A percentile compares a stretch with the other conserved stretches of the same genome.
phyloP scores from a whole-genome alignment of 495 filamentous ascomycete genomes.

The Talaromyces nanjingensis region DNA sequence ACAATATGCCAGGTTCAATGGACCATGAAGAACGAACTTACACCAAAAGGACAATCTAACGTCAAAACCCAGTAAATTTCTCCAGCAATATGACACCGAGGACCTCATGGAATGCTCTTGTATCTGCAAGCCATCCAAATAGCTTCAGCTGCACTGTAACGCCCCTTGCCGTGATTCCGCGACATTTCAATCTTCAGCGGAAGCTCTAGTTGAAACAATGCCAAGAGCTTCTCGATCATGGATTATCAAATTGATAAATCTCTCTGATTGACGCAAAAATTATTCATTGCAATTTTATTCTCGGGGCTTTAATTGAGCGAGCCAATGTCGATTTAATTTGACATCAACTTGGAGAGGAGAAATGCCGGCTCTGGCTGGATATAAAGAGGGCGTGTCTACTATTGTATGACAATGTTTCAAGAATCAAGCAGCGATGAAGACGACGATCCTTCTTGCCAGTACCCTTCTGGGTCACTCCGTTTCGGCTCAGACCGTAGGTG shows the following conservation, averaged over 20 bases:
- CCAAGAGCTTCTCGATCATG: neutral
- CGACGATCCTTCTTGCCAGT: neutral
- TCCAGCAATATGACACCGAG: neutral
- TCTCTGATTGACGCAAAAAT: conserved; percentile 4
- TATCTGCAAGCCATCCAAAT: neutral
- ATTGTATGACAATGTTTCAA: neutral
- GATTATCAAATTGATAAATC: neutral
- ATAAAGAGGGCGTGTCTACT: neutral
- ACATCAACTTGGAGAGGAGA: neutral
- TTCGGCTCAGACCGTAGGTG: neutral
- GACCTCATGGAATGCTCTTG: neutral
- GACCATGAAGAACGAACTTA: neutral
- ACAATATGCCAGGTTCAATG: neutral
- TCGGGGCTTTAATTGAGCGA: neutral
- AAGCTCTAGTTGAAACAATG: neutral
- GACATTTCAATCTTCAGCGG: neutral
- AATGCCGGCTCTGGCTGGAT: neutral
- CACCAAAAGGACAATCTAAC: neutral
- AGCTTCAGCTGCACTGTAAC: neutral
- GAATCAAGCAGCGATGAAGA: neutral
- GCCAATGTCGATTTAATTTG: neutral
- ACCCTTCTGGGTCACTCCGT: neutral
- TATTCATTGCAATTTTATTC: neutral
- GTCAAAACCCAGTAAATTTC: neutral
- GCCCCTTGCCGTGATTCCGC: neutral